These are phyloP conservation scores for Viola pubescens DNA, from an alignment of 441 rosid species.

Conservation along the genomic window DNA sequence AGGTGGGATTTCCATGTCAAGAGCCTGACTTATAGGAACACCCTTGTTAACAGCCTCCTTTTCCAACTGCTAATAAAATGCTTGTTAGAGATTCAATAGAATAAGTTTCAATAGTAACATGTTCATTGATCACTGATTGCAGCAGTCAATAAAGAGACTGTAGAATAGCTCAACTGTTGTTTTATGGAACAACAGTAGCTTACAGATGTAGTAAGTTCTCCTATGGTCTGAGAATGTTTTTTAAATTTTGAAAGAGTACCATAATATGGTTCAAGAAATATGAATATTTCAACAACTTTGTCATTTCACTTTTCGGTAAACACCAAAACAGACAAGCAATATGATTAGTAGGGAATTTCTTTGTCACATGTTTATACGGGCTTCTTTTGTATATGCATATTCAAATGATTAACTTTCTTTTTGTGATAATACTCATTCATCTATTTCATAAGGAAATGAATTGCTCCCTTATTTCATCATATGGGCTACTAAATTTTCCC, in stretches of 20 bases:
- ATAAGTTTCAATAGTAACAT: constrained; percentile 10
- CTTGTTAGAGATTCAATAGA: constrained; percentile 9
- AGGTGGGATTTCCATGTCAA: constrained; percentile 89
- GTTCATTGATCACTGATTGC: background rate
- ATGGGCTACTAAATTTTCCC: too few relatives aligned
- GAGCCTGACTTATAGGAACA: constrained; percentile 62
- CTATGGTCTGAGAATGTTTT: background rate
- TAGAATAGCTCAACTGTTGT: background rate
- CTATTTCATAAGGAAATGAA: too few relatives aligned
- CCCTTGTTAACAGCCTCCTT: constrained; percentile 93
- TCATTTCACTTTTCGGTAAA: too few relatives aligned
- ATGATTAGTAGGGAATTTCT: too few relatives aligned
- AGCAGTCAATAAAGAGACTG: background rate
- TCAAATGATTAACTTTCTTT: too few relatives aligned
- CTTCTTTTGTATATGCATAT: too few relatives aligned
- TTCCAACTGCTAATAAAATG: constrained; percentile 61
- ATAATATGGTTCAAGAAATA: background rate
- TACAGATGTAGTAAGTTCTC: background rate
- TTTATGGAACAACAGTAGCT: background rate
- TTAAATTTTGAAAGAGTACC: background rate
- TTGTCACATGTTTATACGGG: too few relatives aligned
- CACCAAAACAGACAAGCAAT: too few relatives aligned
- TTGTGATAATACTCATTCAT: too few relatives aligned
- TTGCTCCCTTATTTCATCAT: too few relatives aligned
- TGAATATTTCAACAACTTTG: too few relatives aligned